Conservation (phyloP, 495 filamentous ascomycete species). For the Thermochaetoides thermophila region DNA sequence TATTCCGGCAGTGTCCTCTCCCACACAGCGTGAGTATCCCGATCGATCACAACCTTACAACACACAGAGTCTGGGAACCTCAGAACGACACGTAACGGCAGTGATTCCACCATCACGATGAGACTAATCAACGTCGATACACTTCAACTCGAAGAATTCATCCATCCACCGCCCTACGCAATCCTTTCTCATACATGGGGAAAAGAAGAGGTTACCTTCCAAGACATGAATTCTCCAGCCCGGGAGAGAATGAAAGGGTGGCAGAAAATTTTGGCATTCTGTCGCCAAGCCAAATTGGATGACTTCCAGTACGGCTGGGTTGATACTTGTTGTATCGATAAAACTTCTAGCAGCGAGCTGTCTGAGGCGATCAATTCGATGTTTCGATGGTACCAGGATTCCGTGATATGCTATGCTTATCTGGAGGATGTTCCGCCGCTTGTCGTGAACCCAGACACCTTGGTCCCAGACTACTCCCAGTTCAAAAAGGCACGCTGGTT, state of each 20-base stretch:
- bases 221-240: no score
- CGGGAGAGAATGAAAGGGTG: no score
- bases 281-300: slow-evolving; percentile 1
- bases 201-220: slow-evolving; percentile 5
- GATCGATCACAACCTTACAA: no score
- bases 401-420: slow-evolving; percentile 20
- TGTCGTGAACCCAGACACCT: background rate
- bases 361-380: slow-evolving; percentile 28
- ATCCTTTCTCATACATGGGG: slow-evolving; percentile 13
- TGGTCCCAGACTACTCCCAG: no score
- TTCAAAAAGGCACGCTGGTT: slow-evolving; percentile 21
- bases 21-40: no score
- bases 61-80: no score
- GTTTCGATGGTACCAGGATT: slow-evolving; percentile 22
- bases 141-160: slow-evolving; percentile 3
- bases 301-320: slow-evolving; percentile 16
- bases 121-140: slow-evolving; percentile 3
- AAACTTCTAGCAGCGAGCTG: slow-evolving; percentile 19
- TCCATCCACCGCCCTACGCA: slow-evolving; percentile 2
- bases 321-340: slow-evolving; percentile 22
- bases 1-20: no score
- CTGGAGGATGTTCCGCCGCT: slow-evolving; percentile 7
- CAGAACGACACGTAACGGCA: no score
- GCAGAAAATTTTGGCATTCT: slow-evolving; percentile 1
- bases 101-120: no score